Evolutionary conservation across 306 rosid genomes (phyloP).

Genomic region (Argentina anserina): DNA sequence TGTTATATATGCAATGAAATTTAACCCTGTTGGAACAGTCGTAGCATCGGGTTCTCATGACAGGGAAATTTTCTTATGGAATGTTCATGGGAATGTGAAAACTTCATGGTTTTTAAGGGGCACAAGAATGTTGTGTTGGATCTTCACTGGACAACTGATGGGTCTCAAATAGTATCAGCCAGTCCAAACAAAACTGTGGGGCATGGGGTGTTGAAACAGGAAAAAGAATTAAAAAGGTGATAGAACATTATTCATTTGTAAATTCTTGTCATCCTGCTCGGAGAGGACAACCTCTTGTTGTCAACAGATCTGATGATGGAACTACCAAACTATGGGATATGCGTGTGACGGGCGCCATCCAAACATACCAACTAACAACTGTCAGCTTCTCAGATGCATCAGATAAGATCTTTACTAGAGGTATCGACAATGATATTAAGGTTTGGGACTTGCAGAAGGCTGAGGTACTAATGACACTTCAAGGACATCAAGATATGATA

Average conservation of each 20-base stretch:
- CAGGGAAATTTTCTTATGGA: constrained; percentile 88
- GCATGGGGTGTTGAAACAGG: constrained; percentile 98
- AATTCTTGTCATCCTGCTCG: constrained; percentile 90
- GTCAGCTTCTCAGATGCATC: constrained; percentile 91
- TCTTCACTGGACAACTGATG: constrained; percentile 95
- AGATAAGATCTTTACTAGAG: constrained; percentile 87
- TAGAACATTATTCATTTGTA: constrained; percentile 85
- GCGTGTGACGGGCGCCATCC: constrained; percentile 96
- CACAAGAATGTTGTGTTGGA: constrained; percentile 95
- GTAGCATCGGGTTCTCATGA: constrained; percentile 95
- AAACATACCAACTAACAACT: constrained; percentile 89
- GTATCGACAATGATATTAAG: constrained; percentile 84
- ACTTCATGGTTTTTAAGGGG: constrained; percentile 69
- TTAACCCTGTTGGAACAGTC: constrained; percentile 79
- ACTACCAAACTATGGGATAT: constrained; percentile 96
- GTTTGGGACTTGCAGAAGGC: constrained; percentile 96
- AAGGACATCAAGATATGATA: constrained; percentile 97
- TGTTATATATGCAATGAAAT: constrained; percentile 81
- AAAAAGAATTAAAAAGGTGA: constrained; percentile 89
- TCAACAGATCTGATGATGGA: constrained; percentile 95
- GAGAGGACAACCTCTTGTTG: constrained; percentile 90
- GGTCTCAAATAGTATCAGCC: constrained; percentile 77
- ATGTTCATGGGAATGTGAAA: constrained; percentile 49
- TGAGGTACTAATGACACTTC: constrained; percentile 85
- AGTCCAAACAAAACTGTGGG: constrained; percentile 84